Evolutionary conservation across 164 flowering plant species (phyloP).

Genomic region (Vitis vinifera): ASM3070453v1 NC_081817.1:25704001-25704500

Average conservation of each 20-base stretch:
- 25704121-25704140: not conserved
- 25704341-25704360: slow-evolving; percentile 11
- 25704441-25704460: slow-evolving; percentile 34
- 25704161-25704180: not conserved
- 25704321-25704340: slow-evolving; percentile 1
- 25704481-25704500: slow-evolving; percentile 38
- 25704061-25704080: slow-evolving; percentile 32
- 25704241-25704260: not conserved
- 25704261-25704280: slow-evolving; percentile 7
- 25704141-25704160: too few relatives aligned
- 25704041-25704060: slow-evolving; percentile 37
- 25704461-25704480: slow-evolving; percentile 29
- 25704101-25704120: slow-evolving; percentile 24
- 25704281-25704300: slow-evolving; percentile 9
- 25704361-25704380: slow-evolving; percentile 19
- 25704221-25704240: slow-evolving; percentile 23
- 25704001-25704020: slow-evolving; percentile 41
- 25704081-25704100: slow-evolving; percentile 32
- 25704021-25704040: slow-evolving; percentile 62
- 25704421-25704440: slow-evolving; percentile 44
- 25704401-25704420: slow-evolving; percentile 55
- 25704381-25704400: slow-evolving; percentile 41
- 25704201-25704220: slow-evolving; percentile 40
- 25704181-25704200: slow-evolving; percentile 33
- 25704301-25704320: slow-evolving; percentile 18